Evolutionary conservation across 768 basidiomycete species (phyloP), one percentile per base, ranked within the genome.

Genomic region (Brasilioporus rufonigricans): DNA sequence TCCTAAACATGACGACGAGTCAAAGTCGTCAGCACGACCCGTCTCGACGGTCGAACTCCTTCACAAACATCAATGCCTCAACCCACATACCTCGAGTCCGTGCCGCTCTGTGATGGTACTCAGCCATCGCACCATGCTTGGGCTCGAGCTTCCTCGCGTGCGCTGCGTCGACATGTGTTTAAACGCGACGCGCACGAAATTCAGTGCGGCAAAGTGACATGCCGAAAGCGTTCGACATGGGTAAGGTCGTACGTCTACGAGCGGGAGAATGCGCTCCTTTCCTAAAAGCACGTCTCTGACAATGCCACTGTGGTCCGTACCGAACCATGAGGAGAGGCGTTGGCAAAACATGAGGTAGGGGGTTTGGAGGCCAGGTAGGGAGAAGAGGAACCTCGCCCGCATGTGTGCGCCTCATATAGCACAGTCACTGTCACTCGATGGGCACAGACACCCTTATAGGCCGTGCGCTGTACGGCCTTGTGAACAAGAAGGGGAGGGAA

Each of bases 171-270:
- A 12, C 36, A 19, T 65, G 48, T 65, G 52, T 12, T 60, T 59
- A 21, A 84, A 76, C n/a, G 75, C 71, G 11, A 80, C 56, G 23
- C 83, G 75, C 13, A 77, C 81, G 52, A 83, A 86, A 59, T 86
- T 86, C 59, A 87, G 60, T 3, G 81, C 80, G 10, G 85, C 84
- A 43, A 88, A 73, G 13, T 84, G 84, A 57, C 85, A 87, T 3
- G 82, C 75, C 14, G 83, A 77, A 10, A 48, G 50, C 24, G 59
- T 60, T 35, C 39, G 53, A 33, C 74, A 72, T 36, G 68, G 64
- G 40, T 83, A 83, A 40, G 82, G 79, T 44, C 81, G 77, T 18
- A 76, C 70, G 16, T 80, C 77, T 7, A 59, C 62, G 56, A 79
- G 72, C 3, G 77, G 78, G 44, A 80, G 69, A 33, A 83, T 72